phyloP scores from a whole-genome alignment of 495 filamentous ascomycete genomes.

The Neurospora tetraspora region DNA sequence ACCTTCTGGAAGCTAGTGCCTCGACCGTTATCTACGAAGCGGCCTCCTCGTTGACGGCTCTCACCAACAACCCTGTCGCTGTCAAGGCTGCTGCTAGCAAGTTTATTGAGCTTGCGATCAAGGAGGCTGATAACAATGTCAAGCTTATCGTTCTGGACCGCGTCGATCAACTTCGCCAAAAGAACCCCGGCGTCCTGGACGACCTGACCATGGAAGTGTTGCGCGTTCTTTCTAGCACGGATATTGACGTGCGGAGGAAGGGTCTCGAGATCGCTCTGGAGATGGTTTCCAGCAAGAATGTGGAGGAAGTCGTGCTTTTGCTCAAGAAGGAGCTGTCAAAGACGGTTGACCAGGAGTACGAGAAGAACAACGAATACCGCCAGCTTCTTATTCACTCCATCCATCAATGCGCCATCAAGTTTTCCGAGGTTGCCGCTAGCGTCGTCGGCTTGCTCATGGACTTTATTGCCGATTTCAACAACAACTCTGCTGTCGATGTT shows the following conservation, averaged over 20 bases:
- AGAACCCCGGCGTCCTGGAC: slow-evolving; percentile 89
- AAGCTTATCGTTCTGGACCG: slow-evolving; percentile 96
- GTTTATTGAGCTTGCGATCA: slow-evolving; percentile 93
- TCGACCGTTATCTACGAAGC: slow-evolving; percentile 97
- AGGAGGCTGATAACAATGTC: slow-evolving; percentile 97
- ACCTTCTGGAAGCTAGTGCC: slow-evolving; percentile 84
- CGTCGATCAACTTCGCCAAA: slow-evolving; percentile 80
- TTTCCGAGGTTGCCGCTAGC: slow-evolving; percentile 93
- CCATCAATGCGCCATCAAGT: slow-evolving; percentile 96
- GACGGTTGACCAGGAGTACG: slow-evolving; percentile 96
- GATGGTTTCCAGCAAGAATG: slow-evolving; percentile 98
- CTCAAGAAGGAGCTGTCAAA: slow-evolving; percentile 96
- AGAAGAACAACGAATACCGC: slow-evolving; percentile 97
- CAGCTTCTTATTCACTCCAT: slow-evolving; percentile 94
- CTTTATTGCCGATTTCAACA: slow-evolving; percentile 98
- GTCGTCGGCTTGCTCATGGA: slow-evolving; percentile 99
- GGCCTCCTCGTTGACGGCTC: slow-evolving; percentile 87
- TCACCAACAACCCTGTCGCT: slow-evolving; percentile 93
- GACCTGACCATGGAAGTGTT: slow-evolving; percentile 98
- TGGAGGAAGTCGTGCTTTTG: slow-evolving; percentile 92
- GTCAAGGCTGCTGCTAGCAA: slow-evolving; percentile 95
- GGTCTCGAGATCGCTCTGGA: slow-evolving; percentile 85
- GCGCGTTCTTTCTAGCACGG: slow-evolving; percentile 89
- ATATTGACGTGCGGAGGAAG: slow-evolving; percentile 93
- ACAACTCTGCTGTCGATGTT: slow-evolving; percentile 90